A percentile compares a stretch with the other conserved stretches of the same genome.
Conservation (phyloP, 1,284 basidiomycete species). For the Gymnopus androsaceus region DNA sequence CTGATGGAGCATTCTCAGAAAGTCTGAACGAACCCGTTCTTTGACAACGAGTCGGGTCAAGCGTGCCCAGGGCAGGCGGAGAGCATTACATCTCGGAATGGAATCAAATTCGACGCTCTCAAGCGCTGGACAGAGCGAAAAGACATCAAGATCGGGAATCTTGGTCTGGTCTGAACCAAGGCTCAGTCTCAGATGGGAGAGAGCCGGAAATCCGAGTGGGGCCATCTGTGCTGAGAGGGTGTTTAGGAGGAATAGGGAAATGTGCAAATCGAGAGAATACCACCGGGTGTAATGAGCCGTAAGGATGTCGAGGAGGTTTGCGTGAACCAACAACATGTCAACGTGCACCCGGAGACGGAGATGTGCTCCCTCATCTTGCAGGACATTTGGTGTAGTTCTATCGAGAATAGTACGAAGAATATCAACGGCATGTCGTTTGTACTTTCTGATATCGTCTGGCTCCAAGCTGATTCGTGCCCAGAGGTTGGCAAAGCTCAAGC, state of each 20-base stretch:
- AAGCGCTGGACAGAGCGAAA: conserved; percentile 8
- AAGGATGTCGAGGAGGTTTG: conserved; percentile 11
- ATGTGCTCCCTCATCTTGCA: not conserved
- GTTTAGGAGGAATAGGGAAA: conserved; percentile 12
- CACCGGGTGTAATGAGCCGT: conserved; percentile 7
- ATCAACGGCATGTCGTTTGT: conserved; percentile 1
- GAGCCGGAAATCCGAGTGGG: not conserved
- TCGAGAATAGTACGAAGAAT: conserved; percentile 1
- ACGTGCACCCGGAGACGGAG: conserved; percentile 5
- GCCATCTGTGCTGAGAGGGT: conserved; percentile 6
- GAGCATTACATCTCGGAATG: conserved; percentile 1
- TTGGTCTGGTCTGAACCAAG: conserved; percentile 1
- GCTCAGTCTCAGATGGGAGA: not conserved
- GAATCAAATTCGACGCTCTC: conserved; percentile 10
- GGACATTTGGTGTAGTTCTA: not conserved
- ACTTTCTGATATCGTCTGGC: conserved; percentile 3
- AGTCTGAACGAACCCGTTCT: conserved; percentile 8
- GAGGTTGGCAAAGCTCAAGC: conserved; percentile 1
- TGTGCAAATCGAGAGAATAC: conserved; percentile 7
- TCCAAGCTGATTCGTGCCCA: conserved; percentile 6
- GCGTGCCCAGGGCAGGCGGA: conserved; percentile 11
- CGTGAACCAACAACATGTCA: conserved; percentile 8
- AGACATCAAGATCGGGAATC: conserved; percentile 2
- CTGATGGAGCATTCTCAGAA: conserved; percentile 9
- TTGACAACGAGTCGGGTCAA: not conserved